Conservation (phyloP, 129 eudicot genomes). For the Tanacetum coccineum region DNA sequence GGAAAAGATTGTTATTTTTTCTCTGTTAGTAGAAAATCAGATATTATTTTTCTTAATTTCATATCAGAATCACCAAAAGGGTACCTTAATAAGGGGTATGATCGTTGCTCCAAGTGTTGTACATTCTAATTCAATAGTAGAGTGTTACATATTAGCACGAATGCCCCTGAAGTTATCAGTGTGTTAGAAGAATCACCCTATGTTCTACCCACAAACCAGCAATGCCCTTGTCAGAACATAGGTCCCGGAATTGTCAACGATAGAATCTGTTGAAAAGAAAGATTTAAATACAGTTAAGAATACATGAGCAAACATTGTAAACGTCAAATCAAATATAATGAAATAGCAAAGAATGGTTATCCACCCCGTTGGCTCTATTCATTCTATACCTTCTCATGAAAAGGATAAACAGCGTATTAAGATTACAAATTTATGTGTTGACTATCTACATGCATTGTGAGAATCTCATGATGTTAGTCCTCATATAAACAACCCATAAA, state of each 20-base stretch:
- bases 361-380: too few relatives aligned
- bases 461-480: too few relatives aligned
- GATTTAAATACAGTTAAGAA: neutral
- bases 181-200: constrained; percentile 62
- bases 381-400: too few relatives aligned
- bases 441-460: too few relatives aligned
- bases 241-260: constrained; percentile 66
- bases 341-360: too few relatives aligned
- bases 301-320: neutral
- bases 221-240: constrained; percentile 64
- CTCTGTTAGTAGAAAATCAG: too few relatives aligned
- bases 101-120: constrained; percentile 53
- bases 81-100: constrained; percentile 67
- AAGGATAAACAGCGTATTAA: too few relatives aligned
- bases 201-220: constrained; percentile 62
- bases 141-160: constrained; percentile 44
- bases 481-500: too few relatives aligned
- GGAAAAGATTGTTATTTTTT: too few relatives aligned
- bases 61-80: constrained; percentile 3
- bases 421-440: too few relatives aligned
- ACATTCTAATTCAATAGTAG: constrained; percentile 52
- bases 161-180: constrained; percentile 53
- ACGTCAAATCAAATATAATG: neutral
- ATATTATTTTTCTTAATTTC: neutral
- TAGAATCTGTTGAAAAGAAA: constrained; percentile 42